phyloP scores from a whole-genome alignment of 2,329 filamentous ascomycete species.

The Fusarium mexicanum region DNA sequence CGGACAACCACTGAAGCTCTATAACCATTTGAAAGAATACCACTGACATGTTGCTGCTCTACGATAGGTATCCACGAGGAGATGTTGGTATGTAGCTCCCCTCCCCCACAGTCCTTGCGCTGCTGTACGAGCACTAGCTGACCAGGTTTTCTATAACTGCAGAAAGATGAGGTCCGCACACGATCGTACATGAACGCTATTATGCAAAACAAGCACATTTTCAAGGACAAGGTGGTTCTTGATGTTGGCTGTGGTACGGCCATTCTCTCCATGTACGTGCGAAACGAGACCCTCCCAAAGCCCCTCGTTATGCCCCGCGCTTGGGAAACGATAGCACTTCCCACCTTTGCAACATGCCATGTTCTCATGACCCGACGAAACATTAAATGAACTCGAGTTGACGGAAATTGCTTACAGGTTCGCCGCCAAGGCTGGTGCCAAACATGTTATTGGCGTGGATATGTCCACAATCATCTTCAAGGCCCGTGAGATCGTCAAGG shows the following conservation, averaged over 20 bases:
- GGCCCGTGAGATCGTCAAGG: constrained; percentile 91
- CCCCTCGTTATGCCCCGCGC: constrained; percentile 29
- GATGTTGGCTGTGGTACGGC: constrained; percentile 97
- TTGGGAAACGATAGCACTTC: constrained; percentile 2
- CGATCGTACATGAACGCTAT: constrained; percentile 97
- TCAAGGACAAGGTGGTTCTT: constrained; percentile 85
- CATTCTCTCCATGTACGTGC: constrained; percentile 93
- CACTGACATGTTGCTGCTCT: constrained; percentile 47
- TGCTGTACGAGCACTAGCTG: constrained; percentile 29
- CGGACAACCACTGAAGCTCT: constrained; percentile 28
- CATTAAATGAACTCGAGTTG: constrained; percentile 6
- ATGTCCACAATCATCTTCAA: constrained; percentile 99
- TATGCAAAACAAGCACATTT: constrained; percentile 94
- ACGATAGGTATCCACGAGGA: constrained; percentile 90
- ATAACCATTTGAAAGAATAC: background rate
- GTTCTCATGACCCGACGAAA: background rate
- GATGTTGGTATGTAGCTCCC: constrained; percentile 81
- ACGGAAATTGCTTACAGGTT: constrained; percentile 71
- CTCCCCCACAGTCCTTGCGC: constrained; percentile 21
- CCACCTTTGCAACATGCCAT: background rate
- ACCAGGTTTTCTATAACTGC: constrained; percentile 31
- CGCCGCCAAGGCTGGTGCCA: constrained; percentile 92
- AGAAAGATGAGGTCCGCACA: constrained; percentile 99
- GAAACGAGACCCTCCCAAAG: constrained; percentile 12
- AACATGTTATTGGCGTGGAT: constrained; percentile 98